Base-by-base conservation (phyloP, 2,329 filamentous ascomycete genomes). In the Exserohilum turcica region DNA sequence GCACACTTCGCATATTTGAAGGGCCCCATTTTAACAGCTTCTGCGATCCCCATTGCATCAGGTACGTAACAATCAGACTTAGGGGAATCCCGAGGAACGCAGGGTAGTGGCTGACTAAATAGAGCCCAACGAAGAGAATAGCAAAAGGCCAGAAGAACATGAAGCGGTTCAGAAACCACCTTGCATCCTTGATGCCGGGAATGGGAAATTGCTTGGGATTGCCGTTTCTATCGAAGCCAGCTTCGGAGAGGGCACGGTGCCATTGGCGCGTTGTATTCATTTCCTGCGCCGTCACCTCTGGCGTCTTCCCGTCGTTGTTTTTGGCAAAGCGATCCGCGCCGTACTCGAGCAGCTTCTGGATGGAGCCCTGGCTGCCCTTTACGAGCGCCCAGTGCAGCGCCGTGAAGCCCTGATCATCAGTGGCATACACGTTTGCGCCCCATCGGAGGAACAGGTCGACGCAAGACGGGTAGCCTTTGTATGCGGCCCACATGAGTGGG, bases 401-500 rank as follows among this genome's bases (percentile, higher is more conserved):
- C 0, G 93, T 96, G 73, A 97, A 94, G 24, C 93, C 93, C 64
- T 92, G 89, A 71, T 97, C 92, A 67, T 99, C 94, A 27, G 84
- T 86, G 29, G 91, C 88, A 74, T 96, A 91, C 7, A 97, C 91
- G 71, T 92, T 94, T 32, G 94, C 94, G 47, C 94, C 95, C 92
- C 94, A 99, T 64, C 92, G 86, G 54, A 99, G 78, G 61, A 96
- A 93, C 37, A 97, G 76, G 71, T 97, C 94, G 42, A 97, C 93
- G 65, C 91, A 96, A 40, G 89, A 87, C 0, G 93, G 91, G 72
- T 88, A 97, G 31, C 95, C 94, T 76, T 99, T 99, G 79, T 99
- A 99, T 13, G 93, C 93, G 15, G 94, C 91, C 94, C 94, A 99
- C 94, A 99, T 99, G 56, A 99, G 82, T 56, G 88, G 89, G 1